Base-by-base conservation (phyloP, 2,329 filamentous ascomycete genomes). In the Alternaria ethzedia region DNA sequence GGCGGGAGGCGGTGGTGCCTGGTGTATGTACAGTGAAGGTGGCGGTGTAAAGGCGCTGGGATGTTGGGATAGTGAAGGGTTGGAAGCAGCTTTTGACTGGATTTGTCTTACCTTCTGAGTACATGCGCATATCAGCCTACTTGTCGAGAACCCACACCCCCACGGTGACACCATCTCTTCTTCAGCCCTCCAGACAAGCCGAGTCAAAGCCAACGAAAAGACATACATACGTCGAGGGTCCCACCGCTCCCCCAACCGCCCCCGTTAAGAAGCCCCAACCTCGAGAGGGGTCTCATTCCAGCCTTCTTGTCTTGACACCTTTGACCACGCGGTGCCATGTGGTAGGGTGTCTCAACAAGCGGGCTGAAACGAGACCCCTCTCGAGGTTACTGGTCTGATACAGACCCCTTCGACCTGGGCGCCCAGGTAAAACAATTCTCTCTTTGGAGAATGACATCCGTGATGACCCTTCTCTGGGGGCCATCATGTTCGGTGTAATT, bases 61-160 rank as follows among this genome's bases (percentile, higher is more conserved):
- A 36, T 0, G 15, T 36, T 10, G 15, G 13, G 32, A 5, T 36
- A 36, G 15, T 36, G 32, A 36, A 36, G n/a, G 32, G 15, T 36
- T n/a, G 15, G 5, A 36, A 1, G 32, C 7, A 36, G 2, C 32
- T 36, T 36, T 5, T 4, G 32, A n/a, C 15, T 1, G 15, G 32
- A n/a, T 36, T 36, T 36, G 7, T 5, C 2, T 36, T 15, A 7
- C 8, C 13, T 50, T 3, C 4, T 50, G 2, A 17, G 32, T 36
- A 15, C 32, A n/a, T 36, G 32, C 32, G 32, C 32, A n/a, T 21
- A 0, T 25, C 5, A 5, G 1, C 17, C 25, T 0, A 5, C 17
- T 4, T 5, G 9, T 9, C 25, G 0, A 9, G n/a, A 3, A 3
- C 12, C 5, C 9, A 49, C 6, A 32, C 3, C 13, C 1, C 11